Evolutionary conservation across 169 alveolate species (phyloP), one percentile per base, ranked within the genome.

Genomic region (Cryptosporidium muris): DNA sequence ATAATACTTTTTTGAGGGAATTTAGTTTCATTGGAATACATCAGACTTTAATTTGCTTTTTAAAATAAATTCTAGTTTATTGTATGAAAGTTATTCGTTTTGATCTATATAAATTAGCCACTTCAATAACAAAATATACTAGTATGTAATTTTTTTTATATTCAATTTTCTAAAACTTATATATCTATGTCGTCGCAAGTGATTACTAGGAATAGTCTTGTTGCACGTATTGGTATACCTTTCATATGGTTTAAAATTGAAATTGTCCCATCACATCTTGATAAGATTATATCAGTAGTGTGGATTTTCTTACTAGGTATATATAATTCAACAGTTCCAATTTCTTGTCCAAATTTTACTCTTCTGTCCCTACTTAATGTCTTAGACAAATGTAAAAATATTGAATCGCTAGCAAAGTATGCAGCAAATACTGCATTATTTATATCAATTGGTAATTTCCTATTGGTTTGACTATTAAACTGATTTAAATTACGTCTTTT

Each of bases 241-340:
- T 74, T 74, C 51, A 64, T 74, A 43, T 74, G 85, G 48, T 43
- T 56, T 25, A 74, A 58, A 9, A 74, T 74, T n/a, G 85, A 74
- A 16, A 74, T 74, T 36, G 85, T 74, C 3, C 85, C 85, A 60
- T 74, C 85, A 25, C 85, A 74, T 48, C 85, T 74, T n/a, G 85
- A 63, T 51, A 74, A 37, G 6, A 74, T 58, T 6, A 74, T 74
- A 45, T 54, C 60, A 16, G 85, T 58, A 6, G 60, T 3, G 25
- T 38, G 49, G 62, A 58, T 74, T 47, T 74, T 74, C 1, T 43
- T 14, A 43, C 74, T 74, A 54, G 74, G 63, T 12, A 68, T 63
- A 25, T 43, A 74, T 12, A 68, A 54, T 5, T 74, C 85, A 5
- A 63, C 68, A 7, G 60, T 63, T 14, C 68, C 85, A 6, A 74